Evolutionary conservation across 257 asterid species (phyloP).

Genomic region (Nicotiana obtusifolia): DNA sequence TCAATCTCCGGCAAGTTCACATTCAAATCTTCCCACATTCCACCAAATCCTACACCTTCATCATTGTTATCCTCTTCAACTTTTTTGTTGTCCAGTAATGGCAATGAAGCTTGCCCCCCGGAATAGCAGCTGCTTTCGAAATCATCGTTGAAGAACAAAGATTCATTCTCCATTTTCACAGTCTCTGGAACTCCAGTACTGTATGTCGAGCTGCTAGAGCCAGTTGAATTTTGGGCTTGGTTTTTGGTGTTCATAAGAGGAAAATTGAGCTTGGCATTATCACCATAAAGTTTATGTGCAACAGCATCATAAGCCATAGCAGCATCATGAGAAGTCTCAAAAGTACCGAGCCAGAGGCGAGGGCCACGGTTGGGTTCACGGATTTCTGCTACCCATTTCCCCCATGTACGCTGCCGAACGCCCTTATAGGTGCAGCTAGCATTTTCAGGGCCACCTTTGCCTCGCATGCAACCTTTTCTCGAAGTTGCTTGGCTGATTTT

Average conservation of each 20-base stretch:
- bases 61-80: not conserved
- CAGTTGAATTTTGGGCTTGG: not conserved
- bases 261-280: constrained; percentile 51
- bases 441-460: constrained; percentile 79
- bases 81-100: not conserved
- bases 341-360: constrained; percentile 78
- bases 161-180: not conserved
- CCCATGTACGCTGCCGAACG: constrained; percentile 81
- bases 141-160: not conserved
- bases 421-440: constrained; percentile 67
- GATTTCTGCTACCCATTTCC: constrained; percentile 82
- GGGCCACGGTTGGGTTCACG: constrained; percentile 73
- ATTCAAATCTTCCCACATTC: constrained; percentile 9
- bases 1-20: constrained; percentile 23
- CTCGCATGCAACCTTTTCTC: constrained; percentile 75
- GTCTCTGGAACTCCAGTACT: not conserved
- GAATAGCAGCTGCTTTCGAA: not conserved
- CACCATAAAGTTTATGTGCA: constrained; percentile 50
- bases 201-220: not conserved
- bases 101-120: not conserved
- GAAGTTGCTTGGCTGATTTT: not conserved
- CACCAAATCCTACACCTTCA: not conserved
- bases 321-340: constrained; percentile 50
- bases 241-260: constrained; percentile 32
- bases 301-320: constrained; percentile 66